phyloP scores from a whole-genome alignment of 139 green algal genomes.

The Tetratostichococcus sp. region DNA sequence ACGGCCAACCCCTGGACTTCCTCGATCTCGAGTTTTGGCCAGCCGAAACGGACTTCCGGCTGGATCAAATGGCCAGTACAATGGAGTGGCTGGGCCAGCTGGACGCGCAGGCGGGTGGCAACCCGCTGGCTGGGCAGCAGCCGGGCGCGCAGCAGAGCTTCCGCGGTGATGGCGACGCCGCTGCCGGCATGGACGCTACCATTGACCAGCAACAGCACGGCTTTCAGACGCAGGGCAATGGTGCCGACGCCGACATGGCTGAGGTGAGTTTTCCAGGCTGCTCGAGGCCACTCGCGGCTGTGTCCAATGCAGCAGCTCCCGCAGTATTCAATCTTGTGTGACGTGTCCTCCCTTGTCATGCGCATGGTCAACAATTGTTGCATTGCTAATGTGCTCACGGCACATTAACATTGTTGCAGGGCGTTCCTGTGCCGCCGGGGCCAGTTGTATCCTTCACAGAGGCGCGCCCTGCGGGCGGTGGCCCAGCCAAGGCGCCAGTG shows the following conservation, averaged over 20 bases:
- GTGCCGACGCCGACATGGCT: not conserved
- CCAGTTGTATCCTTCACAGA: not conserved
- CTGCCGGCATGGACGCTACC: too few species aligned
- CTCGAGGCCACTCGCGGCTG: too few species aligned
- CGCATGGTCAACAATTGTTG: too few species aligned
- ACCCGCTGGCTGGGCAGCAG: not conserved
- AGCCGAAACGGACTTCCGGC: not conserved
- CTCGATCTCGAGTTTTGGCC: not conserved
- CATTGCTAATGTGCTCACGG: too few species aligned
- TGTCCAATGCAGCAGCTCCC: too few species aligned
- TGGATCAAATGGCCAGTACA: not conserved
- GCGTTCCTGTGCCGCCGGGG: not conserved
- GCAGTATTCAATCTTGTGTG: too few species aligned
- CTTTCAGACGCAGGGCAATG: not conserved
- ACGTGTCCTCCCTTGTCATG: too few species aligned
- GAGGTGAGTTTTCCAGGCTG: not conserved
- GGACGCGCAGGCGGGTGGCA: not conserved
- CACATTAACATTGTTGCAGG: too few species aligned
- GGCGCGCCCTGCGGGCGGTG: too few species aligned
- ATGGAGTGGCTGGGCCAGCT: constrained; percentile 1
- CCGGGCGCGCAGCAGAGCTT: too few species aligned
- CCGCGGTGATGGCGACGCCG: too few species aligned
- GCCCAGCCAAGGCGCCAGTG: not conserved
- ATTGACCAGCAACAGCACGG: not conserved
- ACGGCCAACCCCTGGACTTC: not conserved